These are phyloP conservation scores for Pleurotus eryngii DNA, from an alignment of 768 basidiomycete species.

Conservation along the genomic window DNA sequence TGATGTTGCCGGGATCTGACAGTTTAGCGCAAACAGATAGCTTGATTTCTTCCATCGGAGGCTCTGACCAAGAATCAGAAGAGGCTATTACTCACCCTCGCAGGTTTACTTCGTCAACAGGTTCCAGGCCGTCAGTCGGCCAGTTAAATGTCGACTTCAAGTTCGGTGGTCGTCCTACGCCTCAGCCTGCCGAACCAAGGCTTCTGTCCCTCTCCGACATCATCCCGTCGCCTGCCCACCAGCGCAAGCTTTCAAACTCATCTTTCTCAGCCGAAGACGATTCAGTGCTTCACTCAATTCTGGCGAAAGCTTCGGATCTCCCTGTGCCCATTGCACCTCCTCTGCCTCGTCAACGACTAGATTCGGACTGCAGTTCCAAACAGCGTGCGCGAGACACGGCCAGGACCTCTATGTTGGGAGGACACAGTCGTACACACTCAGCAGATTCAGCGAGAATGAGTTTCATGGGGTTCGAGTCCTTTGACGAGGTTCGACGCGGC, in stretches of 20 bases:
- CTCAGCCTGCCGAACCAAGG: conserved; percentile 16
- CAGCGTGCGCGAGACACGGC: conserved; percentile 23
- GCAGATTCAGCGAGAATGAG: conserved; percentile 53
- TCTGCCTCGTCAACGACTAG: conserved; percentile 28
- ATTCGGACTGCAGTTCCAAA: conserved; percentile 45
- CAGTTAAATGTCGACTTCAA: conserved; percentile 70
- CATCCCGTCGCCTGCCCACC: conserved; percentile 61
- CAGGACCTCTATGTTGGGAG: conserved; percentile 14
- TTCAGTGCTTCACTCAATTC: conserved; percentile 52
- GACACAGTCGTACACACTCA: conserved; percentile 29
- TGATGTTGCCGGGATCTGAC: conserved; percentile 36
- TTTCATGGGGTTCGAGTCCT: conserved; percentile 71
- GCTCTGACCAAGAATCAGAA: conserved; percentile 11
- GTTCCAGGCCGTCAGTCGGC: conserved; percentile 55
- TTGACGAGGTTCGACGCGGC: conserved; percentile 73
- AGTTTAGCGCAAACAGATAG: conserved; percentile 33
- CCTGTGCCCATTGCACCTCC: conserved; percentile 33
- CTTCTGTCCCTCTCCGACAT: conserved; percentile 70
- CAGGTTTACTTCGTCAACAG: conserved; percentile 26
- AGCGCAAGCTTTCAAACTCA: conserved; percentile 42
- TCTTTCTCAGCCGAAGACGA: conserved; percentile 48
- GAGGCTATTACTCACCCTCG: conserved; percentile 11
- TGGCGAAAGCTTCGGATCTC: conserved; percentile 33
- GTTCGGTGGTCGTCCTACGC: conserved; percentile 55
- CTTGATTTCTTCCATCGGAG: conserved; percentile 13